phyloP scores from a whole-genome alignment of 2,329 filamentous ascomycete genomes.

The Diaporthe capsici region DNA sequence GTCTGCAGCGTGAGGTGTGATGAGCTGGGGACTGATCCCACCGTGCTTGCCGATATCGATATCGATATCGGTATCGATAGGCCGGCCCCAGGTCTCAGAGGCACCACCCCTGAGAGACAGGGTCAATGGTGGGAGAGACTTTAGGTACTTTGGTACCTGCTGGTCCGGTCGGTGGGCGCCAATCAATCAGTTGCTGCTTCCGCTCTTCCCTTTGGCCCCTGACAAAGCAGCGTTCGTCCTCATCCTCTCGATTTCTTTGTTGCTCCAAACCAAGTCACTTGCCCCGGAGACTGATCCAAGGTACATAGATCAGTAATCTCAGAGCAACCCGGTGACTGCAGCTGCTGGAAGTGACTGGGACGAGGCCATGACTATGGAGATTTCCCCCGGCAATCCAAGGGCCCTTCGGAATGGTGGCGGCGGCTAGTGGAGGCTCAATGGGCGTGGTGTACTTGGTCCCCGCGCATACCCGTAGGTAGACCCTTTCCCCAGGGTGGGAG shows the following conservation, averaged over 20 bases:
- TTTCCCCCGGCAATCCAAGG: not conserved
- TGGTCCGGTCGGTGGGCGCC: constrained; percentile 9
- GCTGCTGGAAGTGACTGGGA: not conserved
- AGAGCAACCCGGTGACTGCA: not conserved
- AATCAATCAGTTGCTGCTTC: not conserved
- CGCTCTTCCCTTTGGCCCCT: not conserved
- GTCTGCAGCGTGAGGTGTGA: constrained; percentile 21
- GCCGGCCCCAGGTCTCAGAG: not conserved
- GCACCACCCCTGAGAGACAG: not conserved
- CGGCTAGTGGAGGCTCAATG: constrained; percentile 39
- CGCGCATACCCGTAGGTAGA: constrained; percentile 11
- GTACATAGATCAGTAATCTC: not conserved
- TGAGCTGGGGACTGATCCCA: constrained; percentile 18
- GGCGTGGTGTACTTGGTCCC: not conserved
- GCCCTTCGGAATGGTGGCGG: constrained; percentile 24
- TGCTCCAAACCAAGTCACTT: not conserved
- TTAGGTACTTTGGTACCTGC: not conserved
- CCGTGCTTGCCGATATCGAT: constrained; percentile 36
- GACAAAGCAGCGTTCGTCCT: not conserved
- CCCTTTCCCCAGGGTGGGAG: constrained; percentile 3
- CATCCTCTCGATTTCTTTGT: not conserved
- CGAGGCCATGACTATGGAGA: not conserved
- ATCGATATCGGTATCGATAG: constrained; percentile 1
- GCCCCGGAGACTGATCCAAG: not conserved
- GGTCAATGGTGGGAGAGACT: not conserved